A percentile compares a stretch with the other conserved stretches of the same genome.
phyloP scores from a whole-genome alignment of 306 rosid species.

The Begonia masoniana region DNA sequence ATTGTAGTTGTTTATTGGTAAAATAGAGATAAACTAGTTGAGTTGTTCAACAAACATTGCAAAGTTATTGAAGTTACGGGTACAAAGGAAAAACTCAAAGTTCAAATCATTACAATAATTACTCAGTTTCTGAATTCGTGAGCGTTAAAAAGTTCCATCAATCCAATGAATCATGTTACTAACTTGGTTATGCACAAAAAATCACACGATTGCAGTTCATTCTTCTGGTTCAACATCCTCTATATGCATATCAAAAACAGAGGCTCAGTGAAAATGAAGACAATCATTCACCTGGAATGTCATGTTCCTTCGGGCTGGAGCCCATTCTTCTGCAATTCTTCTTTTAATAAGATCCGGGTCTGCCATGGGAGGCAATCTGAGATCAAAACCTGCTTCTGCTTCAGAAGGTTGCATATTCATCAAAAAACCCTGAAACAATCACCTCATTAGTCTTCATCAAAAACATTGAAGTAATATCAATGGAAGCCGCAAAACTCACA shows the following conservation, averaged over 20 bases:
- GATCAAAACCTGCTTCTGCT: slow-evolving; percentile 84
- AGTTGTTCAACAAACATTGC: too few relatives aligned
- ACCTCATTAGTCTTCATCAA: not conserved
- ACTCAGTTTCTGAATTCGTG: too few relatives aligned
- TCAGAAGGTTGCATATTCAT: slow-evolving; percentile 93
- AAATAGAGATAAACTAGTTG: too few relatives aligned
- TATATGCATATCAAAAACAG: slow-evolving; percentile 4
- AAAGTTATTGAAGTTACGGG: too few relatives aligned
- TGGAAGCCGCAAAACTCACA: slow-evolving; percentile 28
- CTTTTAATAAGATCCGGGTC: slow-evolving; percentile 53
- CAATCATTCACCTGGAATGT: slow-evolving; percentile 46
- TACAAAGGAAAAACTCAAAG: too few relatives aligned
- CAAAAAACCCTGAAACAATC: slow-evolving; percentile 53
- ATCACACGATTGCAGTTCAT: too few relatives aligned
- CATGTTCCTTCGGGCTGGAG: slow-evolving; percentile 56
- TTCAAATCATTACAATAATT: too few relatives aligned
- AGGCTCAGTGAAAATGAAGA: slow-evolving; percentile 1
- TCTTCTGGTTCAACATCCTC: too few relatives aligned
- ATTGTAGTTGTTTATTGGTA: too few relatives aligned
- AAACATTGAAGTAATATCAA: not conserved
- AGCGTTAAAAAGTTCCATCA: too few relatives aligned
- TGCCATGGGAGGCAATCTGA: slow-evolving; percentile 54
- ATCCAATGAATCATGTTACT: too few relatives aligned
- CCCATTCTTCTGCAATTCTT: slow-evolving; percentile 77
- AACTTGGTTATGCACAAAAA: too few relatives aligned